A percentile compares a stretch with the other conserved stretches of the same genome.
These are phyloP conservation scores for Annulohypoxylon nitens DNA, from an alignment of 495 filamentous ascomycete species.

Conservation along the genomic window DNA sequence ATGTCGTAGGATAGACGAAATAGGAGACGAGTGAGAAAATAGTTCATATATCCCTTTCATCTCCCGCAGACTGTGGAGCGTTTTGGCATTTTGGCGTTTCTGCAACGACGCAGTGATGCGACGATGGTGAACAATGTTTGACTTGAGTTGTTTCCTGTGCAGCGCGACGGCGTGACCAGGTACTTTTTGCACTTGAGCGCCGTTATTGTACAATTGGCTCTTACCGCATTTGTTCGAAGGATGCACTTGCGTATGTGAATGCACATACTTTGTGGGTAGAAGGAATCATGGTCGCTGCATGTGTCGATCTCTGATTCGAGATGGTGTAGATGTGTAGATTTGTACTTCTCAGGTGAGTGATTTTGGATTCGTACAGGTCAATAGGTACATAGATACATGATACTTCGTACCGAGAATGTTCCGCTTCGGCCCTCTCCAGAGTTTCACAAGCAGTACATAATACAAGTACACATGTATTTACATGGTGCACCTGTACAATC, in stretches of 20 bases:
- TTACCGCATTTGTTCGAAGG: slow-evolving; percentile 19
- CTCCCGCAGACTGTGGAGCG: slow-evolving; percentile 15
- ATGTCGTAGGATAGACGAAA: slow-evolving; percentile 22
- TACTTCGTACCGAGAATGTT: not conserved
- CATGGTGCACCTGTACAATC: too few relatives aligned
- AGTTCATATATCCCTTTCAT: slow-evolving; percentile 35
- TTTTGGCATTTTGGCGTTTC: not conserved
- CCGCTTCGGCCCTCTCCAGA: too few relatives aligned
- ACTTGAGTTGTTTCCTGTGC: not conserved
- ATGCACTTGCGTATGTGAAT: slow-evolving; percentile 7
- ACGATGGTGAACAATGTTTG: not conserved
- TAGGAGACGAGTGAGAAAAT: slow-evolving; percentile 21
- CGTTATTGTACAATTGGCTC: not conserved
- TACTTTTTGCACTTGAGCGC: slow-evolving; percentile 2
- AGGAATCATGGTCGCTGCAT: slow-evolving; percentile 24
- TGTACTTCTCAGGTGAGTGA: not conserved
- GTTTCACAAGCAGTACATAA: too few relatives aligned
- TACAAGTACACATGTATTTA: too few relatives aligned
- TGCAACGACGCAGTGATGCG: not conserved
- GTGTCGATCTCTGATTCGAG: slow-evolving; percentile 41
- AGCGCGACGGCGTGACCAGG: too few relatives aligned
- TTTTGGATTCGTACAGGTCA: not conserved
- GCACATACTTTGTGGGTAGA: slow-evolving; percentile 3
- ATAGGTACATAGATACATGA: too few relatives aligned
- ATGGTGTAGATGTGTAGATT: slow-evolving; percentile 19